Percentiles rank a stretch among this genome's conserved stretches.
Conservation (phyloP, 2,329 filamentous ascomycete genomes). For the Polytolypa hystricis region DNA sequence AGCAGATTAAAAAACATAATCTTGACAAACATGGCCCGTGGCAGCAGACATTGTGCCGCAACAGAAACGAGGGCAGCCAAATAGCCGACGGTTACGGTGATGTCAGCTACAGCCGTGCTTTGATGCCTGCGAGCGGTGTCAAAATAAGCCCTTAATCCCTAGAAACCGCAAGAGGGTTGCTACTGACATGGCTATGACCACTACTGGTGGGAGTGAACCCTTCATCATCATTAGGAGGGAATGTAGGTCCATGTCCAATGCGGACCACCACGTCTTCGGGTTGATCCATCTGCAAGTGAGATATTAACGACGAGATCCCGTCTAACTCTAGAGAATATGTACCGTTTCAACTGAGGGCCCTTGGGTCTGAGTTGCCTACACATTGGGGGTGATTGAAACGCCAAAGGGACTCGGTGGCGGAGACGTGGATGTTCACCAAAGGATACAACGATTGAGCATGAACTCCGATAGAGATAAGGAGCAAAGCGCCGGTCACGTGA, state of each 20-base stretch:
- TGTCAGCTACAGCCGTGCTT: conserved; percentile 41
- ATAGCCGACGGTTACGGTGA: conserved; percentile 38
- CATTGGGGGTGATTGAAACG: too few species aligned
- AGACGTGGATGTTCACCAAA: too few species aligned
- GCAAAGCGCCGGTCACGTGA: too few species aligned
- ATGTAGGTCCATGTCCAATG: conserved; percentile 17
- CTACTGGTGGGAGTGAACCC: conserved; percentile 45
- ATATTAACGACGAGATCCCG: too few species aligned
- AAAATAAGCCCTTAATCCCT: neutral
- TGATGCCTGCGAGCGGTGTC: conserved; percentile 30
- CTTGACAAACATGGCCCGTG: conserved; percentile 60
- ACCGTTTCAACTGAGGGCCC: too few species aligned
- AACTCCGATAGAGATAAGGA: too few species aligned
- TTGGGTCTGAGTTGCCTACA: too few species aligned
- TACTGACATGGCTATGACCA: conserved; percentile 48
- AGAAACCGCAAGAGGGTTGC: neutral
- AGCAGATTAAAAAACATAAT: conserved; percentile 51
- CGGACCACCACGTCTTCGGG: conserved; percentile 10
- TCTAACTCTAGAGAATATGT: too few species aligned
- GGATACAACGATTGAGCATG: too few species aligned
- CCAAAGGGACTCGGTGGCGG: too few species aligned
- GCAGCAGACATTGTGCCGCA: conserved; percentile 52
- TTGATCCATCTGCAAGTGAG: too few species aligned
- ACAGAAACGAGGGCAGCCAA: conserved; percentile 55
- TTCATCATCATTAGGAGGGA: conserved; percentile 30